Evolutionary conservation across 148 eudicot species (phyloP).

Genomic region (Rhododendron mucronatum): DNA sequence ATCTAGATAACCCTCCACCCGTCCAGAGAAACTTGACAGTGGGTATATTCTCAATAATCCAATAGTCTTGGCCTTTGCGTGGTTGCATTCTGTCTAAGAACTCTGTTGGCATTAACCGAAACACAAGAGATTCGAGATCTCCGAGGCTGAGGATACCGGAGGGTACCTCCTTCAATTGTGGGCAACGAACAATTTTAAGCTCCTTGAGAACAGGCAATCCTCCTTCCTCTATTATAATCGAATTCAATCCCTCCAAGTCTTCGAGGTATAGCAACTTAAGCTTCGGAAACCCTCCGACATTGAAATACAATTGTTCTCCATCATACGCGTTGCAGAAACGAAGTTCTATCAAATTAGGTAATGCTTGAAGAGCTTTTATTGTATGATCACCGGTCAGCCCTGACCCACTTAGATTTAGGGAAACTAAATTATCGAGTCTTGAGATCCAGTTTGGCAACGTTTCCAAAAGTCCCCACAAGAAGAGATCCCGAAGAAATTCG

Average conservation of each 20-base stretch:
- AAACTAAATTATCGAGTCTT: background rate
- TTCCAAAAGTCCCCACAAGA: background rate
- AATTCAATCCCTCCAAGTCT: background rate
- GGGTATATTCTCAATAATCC: background rate
- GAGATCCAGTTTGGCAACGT: constrained; percentile 5
- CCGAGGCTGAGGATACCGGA: background rate
- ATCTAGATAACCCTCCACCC: background rate
- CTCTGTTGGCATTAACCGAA: background rate
- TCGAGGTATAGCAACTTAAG: too few species aligned
- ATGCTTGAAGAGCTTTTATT: too few species aligned
- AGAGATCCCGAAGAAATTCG: background rate
- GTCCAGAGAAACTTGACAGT: background rate
- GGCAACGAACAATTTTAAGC: background rate
- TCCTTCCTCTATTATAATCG: background rate
- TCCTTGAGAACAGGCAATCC: background rate
- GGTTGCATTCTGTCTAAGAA: background rate
- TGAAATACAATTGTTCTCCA: too few species aligned
- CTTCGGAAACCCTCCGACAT: too few species aligned
- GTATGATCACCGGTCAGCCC: background rate
- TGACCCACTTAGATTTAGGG: background rate
- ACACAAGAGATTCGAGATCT: background rate
- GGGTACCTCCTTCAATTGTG: background rate
- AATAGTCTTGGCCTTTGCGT: background rate
- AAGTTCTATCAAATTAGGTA: too few species aligned
- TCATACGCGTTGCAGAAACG: too few species aligned